Evolutionary conservation across 2,329 filamentous ascomycete genomes (phyloP), one percentile per base, ranked within the genome.

Genomic region (Diaporthe sp.): DNA sequence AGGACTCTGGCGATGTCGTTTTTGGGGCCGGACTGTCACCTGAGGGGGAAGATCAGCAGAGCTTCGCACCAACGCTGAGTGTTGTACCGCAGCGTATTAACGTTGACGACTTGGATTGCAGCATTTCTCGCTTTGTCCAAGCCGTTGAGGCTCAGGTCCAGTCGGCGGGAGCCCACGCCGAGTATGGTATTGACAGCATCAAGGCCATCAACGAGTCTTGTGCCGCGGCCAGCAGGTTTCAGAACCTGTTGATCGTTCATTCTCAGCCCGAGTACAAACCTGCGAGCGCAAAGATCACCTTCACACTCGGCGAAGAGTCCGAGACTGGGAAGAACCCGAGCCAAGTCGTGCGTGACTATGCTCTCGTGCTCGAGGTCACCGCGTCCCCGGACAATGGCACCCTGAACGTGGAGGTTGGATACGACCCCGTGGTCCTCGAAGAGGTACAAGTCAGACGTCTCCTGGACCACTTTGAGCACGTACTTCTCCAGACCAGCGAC

Each of bases 401-500:
- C 2, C 56, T 55, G 10, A 30, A 56, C 25, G n/a, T 55, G 4
- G 72, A 68, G 2, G 61, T 58, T 4, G 56, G 35, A 2, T 63
- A 65, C 27, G 72, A 74, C n/a, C 42, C 37, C 37, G 25, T 55
- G 19, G 61, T 74, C 0, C 35, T 74, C 1, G 25, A 50, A 12
- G n/a, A 42, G 10, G 73, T 72, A 3, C 69, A 74, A 22, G 69
- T 72, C 17, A 30, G 58, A 37, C 47, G 73, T 12, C 53, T 74
- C 30, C 51, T 72, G 9, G 59, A 58, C 35, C 72, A 72, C 27
- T 66, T 72, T 22, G 53, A 53, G 8, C 69, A 74, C 19, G 42
- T 72, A 0, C 59, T 59, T 3, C 56, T 59, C 9, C 56, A 17
- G 13, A 22, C n/a, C 51, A 51, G 30, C 53, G 71, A 44, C 56